A percentile compares a stretch with the other conserved stretches of the same genome.
phyloP scores from a whole-genome alignment of 768 basidiomycete genomes.

The Myochromella boudieri region DNA sequence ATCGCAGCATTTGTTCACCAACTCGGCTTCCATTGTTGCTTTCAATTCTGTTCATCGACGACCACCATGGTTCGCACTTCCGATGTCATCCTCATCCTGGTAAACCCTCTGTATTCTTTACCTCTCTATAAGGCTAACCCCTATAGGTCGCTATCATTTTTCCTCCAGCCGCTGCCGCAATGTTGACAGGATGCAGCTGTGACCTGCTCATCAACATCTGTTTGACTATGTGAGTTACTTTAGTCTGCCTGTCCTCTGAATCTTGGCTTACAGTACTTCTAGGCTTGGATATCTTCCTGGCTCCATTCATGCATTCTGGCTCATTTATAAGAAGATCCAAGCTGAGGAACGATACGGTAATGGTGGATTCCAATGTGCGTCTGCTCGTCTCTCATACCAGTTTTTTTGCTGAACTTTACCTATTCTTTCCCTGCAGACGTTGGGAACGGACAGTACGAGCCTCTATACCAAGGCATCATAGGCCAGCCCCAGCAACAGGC shows the following conservation, averaged over 20 bases:
- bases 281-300: constrained; percentile 81
- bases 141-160: constrained; percentile 76
- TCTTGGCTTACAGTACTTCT: constrained; percentile 35
- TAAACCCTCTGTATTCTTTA: constrained; percentile 29
- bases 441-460: constrained; percentile 43
- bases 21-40: not conserved
- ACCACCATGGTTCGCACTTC: constrained; percentile 57
- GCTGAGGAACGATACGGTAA: constrained; percentile 80
- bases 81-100: constrained; percentile 79
- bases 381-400: not conserved
- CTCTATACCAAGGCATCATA: constrained; percentile 31
- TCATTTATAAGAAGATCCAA: constrained; percentile 88
- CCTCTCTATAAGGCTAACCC: not conserved
- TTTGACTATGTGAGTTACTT: constrained; percentile 64
- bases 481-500: constrained; percentile 25
- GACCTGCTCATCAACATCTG: constrained; percentile 84
- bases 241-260: not conserved
- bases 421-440: constrained; percentile 27
- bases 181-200: constrained; percentile 81
- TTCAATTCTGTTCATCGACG: not conserved
- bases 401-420: not conserved
- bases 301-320: constrained; percentile 81
- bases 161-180: constrained; percentile 76
- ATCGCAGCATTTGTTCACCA: constrained; percentile 3
- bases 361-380: constrained; percentile 77